Evolutionary conservation across 495 filamentous ascomycete species (phyloP).

Genomic region (Aspergillus bertholletiae): DNA sequence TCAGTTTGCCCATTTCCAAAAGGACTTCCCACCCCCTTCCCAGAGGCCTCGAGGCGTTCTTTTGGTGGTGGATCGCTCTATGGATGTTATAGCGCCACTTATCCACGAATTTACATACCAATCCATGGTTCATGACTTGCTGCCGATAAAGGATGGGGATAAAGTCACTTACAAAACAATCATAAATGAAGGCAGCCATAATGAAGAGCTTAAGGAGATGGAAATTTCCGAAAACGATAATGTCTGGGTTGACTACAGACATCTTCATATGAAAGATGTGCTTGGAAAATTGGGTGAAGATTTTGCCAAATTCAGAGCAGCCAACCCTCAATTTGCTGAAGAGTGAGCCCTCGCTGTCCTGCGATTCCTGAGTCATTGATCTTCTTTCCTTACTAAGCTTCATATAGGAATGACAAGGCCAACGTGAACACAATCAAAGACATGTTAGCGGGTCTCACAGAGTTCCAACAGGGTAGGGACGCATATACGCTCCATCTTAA

Average conservation of each 20-base stretch:
- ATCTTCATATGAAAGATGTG: constrained; percentile 97
- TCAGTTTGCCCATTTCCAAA: constrained; percentile 73
- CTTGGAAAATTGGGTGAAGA: constrained; percentile 90
- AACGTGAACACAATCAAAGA: constrained; percentile 91
- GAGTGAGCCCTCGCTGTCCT: constrained; percentile 34
- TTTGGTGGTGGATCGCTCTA: constrained; percentile 83
- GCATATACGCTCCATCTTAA: constrained; percentile 90
- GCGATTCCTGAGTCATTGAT: not conserved
- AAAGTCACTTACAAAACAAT: constrained; percentile 81
- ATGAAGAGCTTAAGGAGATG: constrained; percentile 81
- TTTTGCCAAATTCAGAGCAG: constrained; percentile 83
- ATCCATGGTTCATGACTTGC: constrained; percentile 91
- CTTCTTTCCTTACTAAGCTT: constrained; percentile 6
- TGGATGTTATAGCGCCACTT: constrained; percentile 84
- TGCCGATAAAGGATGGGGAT: constrained; percentile 82
- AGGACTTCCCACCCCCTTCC: constrained; percentile 78
- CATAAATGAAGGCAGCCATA: constrained; percentile 63
- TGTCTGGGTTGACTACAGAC: constrained; percentile 90
- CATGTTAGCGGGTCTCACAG: constrained; percentile 91
- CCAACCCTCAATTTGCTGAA: constrained; percentile 92
- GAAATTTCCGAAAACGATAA: constrained; percentile 84
- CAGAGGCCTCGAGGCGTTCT: constrained; percentile 78
- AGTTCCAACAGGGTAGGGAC: constrained; percentile 93
- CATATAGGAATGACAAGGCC: constrained; percentile 50
- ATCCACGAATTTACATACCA: constrained; percentile 98